Evolutionary conservation across 805 yeast genomes (phyloP), one percentile per base, ranked within the genome.

Genomic region (Ogataea ramenticola): DNA sequence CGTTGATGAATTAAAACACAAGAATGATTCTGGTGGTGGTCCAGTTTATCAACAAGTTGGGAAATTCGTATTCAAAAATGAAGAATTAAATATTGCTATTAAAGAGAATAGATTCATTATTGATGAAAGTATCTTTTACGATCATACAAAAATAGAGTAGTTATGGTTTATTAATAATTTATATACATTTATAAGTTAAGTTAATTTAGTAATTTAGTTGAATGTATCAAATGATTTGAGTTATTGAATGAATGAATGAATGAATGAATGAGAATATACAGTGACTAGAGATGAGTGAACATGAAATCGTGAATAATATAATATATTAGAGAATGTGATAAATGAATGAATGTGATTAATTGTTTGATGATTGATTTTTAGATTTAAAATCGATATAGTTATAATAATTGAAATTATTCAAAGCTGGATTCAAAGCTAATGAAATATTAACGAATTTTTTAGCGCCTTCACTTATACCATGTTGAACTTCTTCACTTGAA

Each of bases 11-110:
- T 34, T 32, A 12, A 38, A 32, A 31, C 26, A 36, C 7, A 36
- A 26, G 21, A 36, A 29, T 22, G 34, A 37, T 16, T 46, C 36
- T 14, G 43, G 15, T 14, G 20, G 40, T 10, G n/a, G n/a, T n/a
- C n/a, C n/a, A n/a, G 22, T 20, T n/a, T 51, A 55, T 40, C 47
- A 54, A 22, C 69, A 68, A 38, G 65, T 53, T 35, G 70, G 70
- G 15, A 65, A 58, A 49, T 79, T 61, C 50, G 51, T 74, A 9
- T 79, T 80, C 56, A 71, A 67, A 46, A 70, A 68, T 43, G 58
- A 61, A 6, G 51, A 52, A 16, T 61, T 66, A 41, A 76, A 75
- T 48, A 50, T 56, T 27, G 53, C 64, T 0, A 71, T 74, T 0
- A 56, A 56, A 24, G 37, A 50, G 3, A 64, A 63, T 3, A 42